A percentile compares a stretch with the other conserved stretches of the same genome.
Conservation (phyloP, 331 rosid species). For the Acacia pycnantha region DNA sequence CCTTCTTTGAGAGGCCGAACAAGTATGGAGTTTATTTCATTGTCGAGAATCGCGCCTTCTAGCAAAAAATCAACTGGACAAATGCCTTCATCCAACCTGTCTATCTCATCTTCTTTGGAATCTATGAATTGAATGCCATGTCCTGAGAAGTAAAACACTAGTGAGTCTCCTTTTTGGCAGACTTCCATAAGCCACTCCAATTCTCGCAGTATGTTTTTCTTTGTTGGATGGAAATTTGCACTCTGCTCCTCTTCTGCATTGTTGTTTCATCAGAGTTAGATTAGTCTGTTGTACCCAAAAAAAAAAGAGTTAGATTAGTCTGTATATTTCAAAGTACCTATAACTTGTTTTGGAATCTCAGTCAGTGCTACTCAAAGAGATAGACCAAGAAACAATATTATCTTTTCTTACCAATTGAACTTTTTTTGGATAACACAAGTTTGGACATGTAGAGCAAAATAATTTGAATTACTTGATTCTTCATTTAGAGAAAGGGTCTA, state of each 20-base stretch:
- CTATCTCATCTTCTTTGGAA: background rate
- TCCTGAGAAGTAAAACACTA: slow-evolving; percentile 74
- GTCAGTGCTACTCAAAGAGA: no score
- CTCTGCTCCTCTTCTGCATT: slow-evolving; percentile 37
- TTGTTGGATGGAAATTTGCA: slow-evolving; percentile 43
- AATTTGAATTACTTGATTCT: no score
- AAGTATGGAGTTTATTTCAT: slow-evolving; percentile 50
- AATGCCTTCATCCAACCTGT: slow-evolving; percentile 47
- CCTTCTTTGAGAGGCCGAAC: slow-evolving; percentile 53
- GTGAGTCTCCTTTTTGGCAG: slow-evolving; percentile 38
- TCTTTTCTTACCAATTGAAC: background rate
- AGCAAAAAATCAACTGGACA: slow-evolving; percentile 58
- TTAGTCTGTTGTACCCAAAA: background rate
- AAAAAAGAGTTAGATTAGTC: no score
- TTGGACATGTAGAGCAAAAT: no score
- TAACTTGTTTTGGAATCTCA: background rate
- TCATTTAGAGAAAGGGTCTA: no score
- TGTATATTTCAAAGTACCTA: background rate
- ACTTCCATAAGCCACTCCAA: slow-evolving; percentile 67
- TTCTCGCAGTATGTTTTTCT: slow-evolving; percentile 51
- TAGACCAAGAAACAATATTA: background rate
- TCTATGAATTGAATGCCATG: slow-evolving; percentile 57
- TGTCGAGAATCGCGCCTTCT: slow-evolving; percentile 53
- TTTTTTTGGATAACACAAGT: no score
- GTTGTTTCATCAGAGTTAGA: background rate